These are phyloP conservation scores for Castanea crenata DNA, from an alignment of 306 rosid species.

Conservation along the genomic window DNA sequence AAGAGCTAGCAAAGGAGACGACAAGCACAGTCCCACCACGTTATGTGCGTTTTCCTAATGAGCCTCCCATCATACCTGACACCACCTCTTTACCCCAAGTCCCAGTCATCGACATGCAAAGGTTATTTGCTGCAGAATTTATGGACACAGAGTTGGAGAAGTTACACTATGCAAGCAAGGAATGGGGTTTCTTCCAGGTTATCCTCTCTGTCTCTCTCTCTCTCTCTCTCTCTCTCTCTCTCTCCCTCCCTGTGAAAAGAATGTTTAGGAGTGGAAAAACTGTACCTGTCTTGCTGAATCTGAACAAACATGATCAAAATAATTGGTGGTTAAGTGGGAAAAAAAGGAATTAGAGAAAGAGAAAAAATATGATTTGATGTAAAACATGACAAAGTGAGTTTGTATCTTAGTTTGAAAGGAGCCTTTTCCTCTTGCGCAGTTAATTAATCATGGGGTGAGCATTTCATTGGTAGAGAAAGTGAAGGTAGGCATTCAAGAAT, in stretches of 20 bases:
- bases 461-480: slow-evolving; percentile 21
- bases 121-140: slow-evolving; percentile 15
- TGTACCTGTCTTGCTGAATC: too few species aligned
- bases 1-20: background rate
- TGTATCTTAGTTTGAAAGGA: too few species aligned
- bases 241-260: too few species aligned
- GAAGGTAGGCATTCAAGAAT: slow-evolving; percentile 21
- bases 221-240: too few species aligned
- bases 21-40: background rate
- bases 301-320: too few species aligned
- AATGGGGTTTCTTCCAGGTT: slow-evolving; percentile 66
- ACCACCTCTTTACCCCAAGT: background rate
- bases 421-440: background rate
- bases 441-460: slow-evolving; percentile 34
- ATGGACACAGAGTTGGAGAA: slow-evolving; percentile 28
- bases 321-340: too few species aligned
- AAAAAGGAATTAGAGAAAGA: too few species aligned
- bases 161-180: slow-evolving; percentile 40
- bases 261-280: too few species aligned
- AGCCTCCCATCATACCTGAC: background rate
- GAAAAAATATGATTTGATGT: too few species aligned
- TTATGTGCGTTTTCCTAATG: background rate
- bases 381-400: too few species aligned
- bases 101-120: background rate
- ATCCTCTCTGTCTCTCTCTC: too few species aligned